Evolutionary conservation across 495 filamentous ascomycete species (phyloP), one percentile per base, ranked within the genome.

Genomic region (Aspergillus funiculosus): DNA sequence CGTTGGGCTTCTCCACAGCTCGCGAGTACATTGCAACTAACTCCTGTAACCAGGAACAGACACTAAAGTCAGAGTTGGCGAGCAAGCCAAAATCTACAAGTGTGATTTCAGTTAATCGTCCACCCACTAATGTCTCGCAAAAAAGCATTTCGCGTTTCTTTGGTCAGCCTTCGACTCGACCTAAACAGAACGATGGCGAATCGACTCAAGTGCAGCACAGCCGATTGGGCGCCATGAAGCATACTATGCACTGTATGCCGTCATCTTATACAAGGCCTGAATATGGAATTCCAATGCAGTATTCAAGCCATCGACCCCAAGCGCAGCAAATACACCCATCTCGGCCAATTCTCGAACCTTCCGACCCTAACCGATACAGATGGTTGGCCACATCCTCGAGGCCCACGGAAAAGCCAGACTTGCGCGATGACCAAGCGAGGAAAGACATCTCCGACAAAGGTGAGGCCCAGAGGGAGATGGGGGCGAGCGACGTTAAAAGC

Each of bases 141-240:
- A 69, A 62, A 32, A 69, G 55, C 29, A 64, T 73, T 11, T 61
- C 68, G 2, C 56, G 59, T 20, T 73, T 67, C 42, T 68, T 73
- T 25, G 54, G 62, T 32, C 25, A 55, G 42, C 48, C 54, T 35
- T 30, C 53, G 5, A 34, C 48, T 20, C 53, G 46, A 31, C 38
- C 43, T 24, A 32, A 41, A 27, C 47, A 18, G 38, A 25, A 35
- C 46, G 42, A 43, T 41, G 57, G 20, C 48, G 24, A 39, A 20
- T 48, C 43, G 38, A 43, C 9, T 24, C 31, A 17, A 20, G n/a
- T 24, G 11, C 45, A 30, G 31, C 32, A 34, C 11, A 41, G 21
- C n/a, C 39, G 39, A 30, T 10, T 17, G 10, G 24, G 22, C 22
- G 47, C 22, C 24, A 32, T 25, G 15, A 39, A 13, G 26, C 24